Percentiles rank a stretch among this genome's conserved stretches.
Conservation (phyloP, 495 filamentous ascomycete species). For the Articulospora tetracladia region DNA sequence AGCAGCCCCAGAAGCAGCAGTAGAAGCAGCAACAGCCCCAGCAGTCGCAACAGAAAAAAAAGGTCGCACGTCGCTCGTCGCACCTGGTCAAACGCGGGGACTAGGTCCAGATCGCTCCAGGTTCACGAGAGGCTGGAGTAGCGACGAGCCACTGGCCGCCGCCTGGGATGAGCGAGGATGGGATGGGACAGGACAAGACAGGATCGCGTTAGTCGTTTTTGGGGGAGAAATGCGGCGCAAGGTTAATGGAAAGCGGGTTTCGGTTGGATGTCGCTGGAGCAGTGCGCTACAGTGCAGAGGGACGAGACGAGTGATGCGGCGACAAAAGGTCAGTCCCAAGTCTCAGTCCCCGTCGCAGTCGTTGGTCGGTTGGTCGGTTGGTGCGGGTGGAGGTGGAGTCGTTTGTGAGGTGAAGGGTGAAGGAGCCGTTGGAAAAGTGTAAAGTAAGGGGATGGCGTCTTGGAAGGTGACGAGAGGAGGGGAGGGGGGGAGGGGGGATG, state of each 20-base stretch:
- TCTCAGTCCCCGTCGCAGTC: too few relatives aligned
- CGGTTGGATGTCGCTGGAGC: not conserved
- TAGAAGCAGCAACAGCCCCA: not conserved
- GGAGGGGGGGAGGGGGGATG: not conserved
- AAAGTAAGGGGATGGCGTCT: too few relatives aligned
- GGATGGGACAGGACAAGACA: not conserved
- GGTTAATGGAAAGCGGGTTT: not conserved
- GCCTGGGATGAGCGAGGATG: not conserved
- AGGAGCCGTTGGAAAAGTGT: too few relatives aligned
- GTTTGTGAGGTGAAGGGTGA: too few relatives aligned
- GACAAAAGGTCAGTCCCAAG: too few relatives aligned
- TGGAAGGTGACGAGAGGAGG: not conserved
- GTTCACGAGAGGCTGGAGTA: not conserved
- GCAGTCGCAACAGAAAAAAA: not conserved
- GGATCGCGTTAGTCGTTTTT: not conserved
- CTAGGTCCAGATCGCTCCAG: not conserved
- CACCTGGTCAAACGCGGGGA: not conserved
- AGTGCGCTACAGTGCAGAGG: too few relatives aligned
- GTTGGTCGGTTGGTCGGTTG: too few relatives aligned
- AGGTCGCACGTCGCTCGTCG: too few relatives aligned
- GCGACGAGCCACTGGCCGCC: not conserved
- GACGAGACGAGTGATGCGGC: too few relatives aligned
- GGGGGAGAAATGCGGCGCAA: not conserved
- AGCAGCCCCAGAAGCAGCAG: too few relatives aligned
- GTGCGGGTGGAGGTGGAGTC: too few relatives aligned